Base-by-base conservation (phyloP, 2,329 filamentous ascomycete genomes). In the Pseudogymnoascus sp. region DNA sequence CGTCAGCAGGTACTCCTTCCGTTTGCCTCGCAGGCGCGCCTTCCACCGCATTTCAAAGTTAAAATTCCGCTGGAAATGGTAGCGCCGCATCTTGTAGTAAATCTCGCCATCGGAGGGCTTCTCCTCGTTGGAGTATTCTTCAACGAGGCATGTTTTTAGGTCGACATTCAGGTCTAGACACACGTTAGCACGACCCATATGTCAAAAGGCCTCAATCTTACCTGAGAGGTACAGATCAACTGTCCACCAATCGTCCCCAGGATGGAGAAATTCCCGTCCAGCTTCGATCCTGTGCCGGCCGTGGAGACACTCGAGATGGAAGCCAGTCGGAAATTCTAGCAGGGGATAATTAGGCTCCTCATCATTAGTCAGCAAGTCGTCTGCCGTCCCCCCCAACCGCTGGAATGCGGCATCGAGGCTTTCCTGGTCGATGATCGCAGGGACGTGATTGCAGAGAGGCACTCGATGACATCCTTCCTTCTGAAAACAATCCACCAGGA, bases 101-200 rank as follows among this genome's bases (percentile, higher is more conserved):
- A 74, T 68, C 63, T 72, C 66, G 29, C 70, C 68, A 65, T 73
- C 65, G 42, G 56, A 70, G 19, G 69, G 67, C 11, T 63, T 64
- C 56, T 69, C 67, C 63, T 73, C 64, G 38, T 72, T 72, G 5
- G 68, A 61, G 64, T 74, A 74, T 68, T 73, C 71, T 56, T 74
- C 67, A 29, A 68, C 64, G 14, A 74, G 67, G 10, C 67, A 33
- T 24, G 61, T 68, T 47, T 64, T 64, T 35, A 74, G 67, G 59
- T 70, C 65, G 31, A 40, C 47, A 53, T 67, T 68, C 11, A 70
- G 67, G 66, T 72, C 71, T 73, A 62, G 63, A 10, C 38, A 42
- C 38, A 42, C 4, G 38, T 42, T 42, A 42, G 38, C 16, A 21
- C 16, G 4, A 42, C 38, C 16, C 8, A 21, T 42, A 16, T 42